phyloP scores from a whole-genome alignment of 495 filamentous ascomycete species.

The Trichocladium uniseriatum region DNA sequence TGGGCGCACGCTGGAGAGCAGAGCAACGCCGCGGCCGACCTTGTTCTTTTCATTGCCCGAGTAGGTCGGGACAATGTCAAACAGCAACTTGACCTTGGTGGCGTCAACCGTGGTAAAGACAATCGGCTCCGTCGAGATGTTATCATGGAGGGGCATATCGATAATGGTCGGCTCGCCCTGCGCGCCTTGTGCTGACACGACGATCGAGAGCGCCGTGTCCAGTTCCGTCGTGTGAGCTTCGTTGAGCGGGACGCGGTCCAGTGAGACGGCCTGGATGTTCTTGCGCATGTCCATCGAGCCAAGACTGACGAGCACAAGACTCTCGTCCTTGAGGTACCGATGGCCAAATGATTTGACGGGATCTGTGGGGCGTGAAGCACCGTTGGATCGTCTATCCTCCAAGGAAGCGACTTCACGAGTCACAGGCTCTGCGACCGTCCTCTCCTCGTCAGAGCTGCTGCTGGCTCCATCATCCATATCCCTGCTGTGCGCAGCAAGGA shows the following conservation, averaged over 20 bases:
- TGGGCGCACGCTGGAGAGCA: conserved; percentile 76
- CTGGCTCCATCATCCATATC: conserved; percentile 16
- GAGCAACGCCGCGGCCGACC: conserved; percentile 83
- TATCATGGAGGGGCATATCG: conserved; percentile 88
- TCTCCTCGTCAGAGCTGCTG: conserved; percentile 25
- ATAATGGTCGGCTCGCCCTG: conserved; percentile 78
- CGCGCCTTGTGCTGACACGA: conserved; percentile 83
- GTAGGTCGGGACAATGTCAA: conserved; percentile 97
- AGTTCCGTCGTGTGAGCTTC: conserved; percentile 86
- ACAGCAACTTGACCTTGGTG: conserved; percentile 76
- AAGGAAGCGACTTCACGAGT: conserved; percentile 44
- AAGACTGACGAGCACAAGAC: conserved; percentile 83
- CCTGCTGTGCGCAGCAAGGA: conserved; percentile 40
- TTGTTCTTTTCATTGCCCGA: conserved; percentile 79
- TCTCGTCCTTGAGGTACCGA: conserved; percentile 81
- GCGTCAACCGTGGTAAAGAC: conserved; percentile 72
- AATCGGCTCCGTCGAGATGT: conserved; percentile 85
- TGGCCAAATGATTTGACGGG: conserved; percentile 93
- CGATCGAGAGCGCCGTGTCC: conserved; percentile 85
- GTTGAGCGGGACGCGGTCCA: conserved; percentile 80
- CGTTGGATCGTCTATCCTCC: conserved; percentile 40
- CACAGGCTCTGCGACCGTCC: conserved; percentile 31
- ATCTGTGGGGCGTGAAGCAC: conserved; percentile 42
- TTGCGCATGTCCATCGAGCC: conserved; percentile 92
- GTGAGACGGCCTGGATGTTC: conserved; percentile 64